These are phyloP conservation scores for Erysimum pusillum DNA, from an alignment of 441 rosid genomes.

Conservation along the genomic window DNA sequence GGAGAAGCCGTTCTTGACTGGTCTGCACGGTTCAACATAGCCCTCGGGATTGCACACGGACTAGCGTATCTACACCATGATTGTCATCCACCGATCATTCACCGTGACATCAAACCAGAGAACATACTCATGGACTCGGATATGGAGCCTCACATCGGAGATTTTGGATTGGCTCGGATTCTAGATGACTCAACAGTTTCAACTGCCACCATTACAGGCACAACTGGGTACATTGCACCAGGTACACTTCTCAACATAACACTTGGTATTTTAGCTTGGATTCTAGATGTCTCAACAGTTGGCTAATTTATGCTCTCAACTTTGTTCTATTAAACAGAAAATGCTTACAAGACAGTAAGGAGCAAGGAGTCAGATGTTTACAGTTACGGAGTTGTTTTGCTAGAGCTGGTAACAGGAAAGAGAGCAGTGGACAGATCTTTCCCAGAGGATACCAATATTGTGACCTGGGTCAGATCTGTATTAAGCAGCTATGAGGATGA, in stretches of 20 bases:
- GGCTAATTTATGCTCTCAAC: constrained; percentile 2
- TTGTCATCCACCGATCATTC: constrained; percentile 75
- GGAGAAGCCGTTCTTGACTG: constrained; percentile 55
- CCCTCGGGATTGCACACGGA: constrained; percentile 78
- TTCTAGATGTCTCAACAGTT: background rate
- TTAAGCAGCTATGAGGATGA: constrained; percentile 49
- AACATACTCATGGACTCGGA: constrained; percentile 81
- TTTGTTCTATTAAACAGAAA: constrained; percentile 57
- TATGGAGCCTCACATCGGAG: constrained; percentile 87
- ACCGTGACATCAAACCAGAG: constrained; percentile 81
- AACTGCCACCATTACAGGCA: constrained; percentile 59
- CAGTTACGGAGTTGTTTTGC: constrained; percentile 79
- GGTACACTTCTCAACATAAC: constrained; percentile 48
- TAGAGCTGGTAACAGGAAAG: constrained; percentile 75
- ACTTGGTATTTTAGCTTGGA: constrained; percentile 21
- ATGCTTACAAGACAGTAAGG: constrained; percentile 59
- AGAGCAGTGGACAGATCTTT: constrained; percentile 65
- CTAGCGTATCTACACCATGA: constrained; percentile 86
- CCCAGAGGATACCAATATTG: constrained; percentile 55
- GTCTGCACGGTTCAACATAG: constrained; percentile 70
- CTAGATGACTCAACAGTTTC: constrained; percentile 61
- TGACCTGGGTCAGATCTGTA: constrained; percentile 58
- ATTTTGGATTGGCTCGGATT: constrained; percentile 82
- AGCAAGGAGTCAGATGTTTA: constrained; percentile 81
- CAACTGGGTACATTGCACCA: constrained; percentile 86